These are phyloP conservation scores for Dillenia turbinata DNA, from an alignment of 164 flowering plant genomes.

Conservation along the genomic window DNA sequence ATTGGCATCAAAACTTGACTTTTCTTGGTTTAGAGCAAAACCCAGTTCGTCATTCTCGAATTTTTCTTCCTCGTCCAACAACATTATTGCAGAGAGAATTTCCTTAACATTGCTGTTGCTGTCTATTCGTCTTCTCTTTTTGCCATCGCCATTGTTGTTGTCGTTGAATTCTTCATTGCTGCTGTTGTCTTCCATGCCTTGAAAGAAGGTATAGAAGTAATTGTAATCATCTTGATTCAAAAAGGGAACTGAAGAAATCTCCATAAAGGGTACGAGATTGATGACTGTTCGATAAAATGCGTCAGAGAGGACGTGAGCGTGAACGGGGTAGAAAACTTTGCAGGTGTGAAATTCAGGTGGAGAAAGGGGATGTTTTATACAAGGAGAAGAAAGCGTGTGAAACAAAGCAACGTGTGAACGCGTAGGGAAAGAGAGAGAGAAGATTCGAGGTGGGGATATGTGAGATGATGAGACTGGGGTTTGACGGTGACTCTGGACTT, in stretches of 20 bases:
- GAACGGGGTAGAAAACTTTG: background rate
- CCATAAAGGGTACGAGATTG: constrained; percentile 17
- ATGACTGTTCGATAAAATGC: too few relatives aligned
- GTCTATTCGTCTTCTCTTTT: background rate
- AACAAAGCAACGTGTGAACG: background rate
- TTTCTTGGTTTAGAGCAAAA: constrained; percentile 19
- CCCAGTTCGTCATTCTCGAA: constrained; percentile 20
- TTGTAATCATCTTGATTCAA: constrained; percentile 25
- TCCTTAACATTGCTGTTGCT: constrained; percentile 25
- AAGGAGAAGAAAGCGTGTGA: too few relatives aligned
- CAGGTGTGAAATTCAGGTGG: background rate
- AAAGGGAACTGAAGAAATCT: constrained; percentile 24
- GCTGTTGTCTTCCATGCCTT: constrained; percentile 8
- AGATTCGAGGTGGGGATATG: constrained; percentile 1
- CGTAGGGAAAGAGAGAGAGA: background rate
- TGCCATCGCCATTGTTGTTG: constrained; percentile 7
- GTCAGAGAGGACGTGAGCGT: too few relatives aligned
- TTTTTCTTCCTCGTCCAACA: constrained; percentile 51
- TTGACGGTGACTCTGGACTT: background rate
- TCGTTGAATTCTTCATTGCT: background rate
- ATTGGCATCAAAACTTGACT: constrained; percentile 25
- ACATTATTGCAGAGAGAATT: constrained; percentile 36
- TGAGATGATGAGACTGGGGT: background rate
- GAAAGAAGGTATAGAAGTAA: constrained; percentile 21
- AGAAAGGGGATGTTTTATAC: background rate